Evolutionary conservation across 371 early-diverging fungal species (phyloP), one percentile per base, ranked within the genome.

Genomic region (Lichtheimia ramosa): DNA sequence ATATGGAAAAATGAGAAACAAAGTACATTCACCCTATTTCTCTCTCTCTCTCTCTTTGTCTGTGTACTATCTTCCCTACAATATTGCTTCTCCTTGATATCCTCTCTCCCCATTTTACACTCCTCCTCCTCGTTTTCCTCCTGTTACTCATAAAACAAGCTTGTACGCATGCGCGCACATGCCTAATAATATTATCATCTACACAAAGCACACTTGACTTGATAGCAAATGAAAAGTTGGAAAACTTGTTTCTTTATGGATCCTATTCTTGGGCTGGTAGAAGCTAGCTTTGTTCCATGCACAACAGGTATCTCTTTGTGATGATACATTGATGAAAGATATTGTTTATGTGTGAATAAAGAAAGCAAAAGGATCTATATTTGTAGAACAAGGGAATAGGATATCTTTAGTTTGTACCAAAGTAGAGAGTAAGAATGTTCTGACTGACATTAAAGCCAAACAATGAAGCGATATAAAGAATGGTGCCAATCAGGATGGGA

Each of bases 371-470:
- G 2, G 10, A 21, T 46, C 18, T 21, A 46, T 34, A n/a, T 34
- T 34, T 34, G 34, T 34, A 34, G 34, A 34, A 34, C 10, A 34
- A 34, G 34, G 34, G 34, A 34, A 34, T 8, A 48, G n/a, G 48
- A 16, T 20, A n/a, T 15, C 23, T 25, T 51, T 14, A 12, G 24
- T 5, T 21, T 61, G 40, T 54, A 23, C 78, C 77, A 75, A 94
- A 95, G 65, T 94, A 95, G 39, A 81, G 63, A 24, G 68, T 70
- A 39, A 93, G 73, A 15, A 92, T 77, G 56, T 75, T 84, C 51
- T 88, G 86, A 62, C 91, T 85, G 40, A 93, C 69, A 68, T 92
- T 93, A 69, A 92, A 83, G 20, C 91, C 90, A 62, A 94, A 86
- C 21, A 94, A 75, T n/a, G 92, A 89, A 5, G 86, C 73, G 10